Evolutionary conservation across 805 yeast species (phyloP).

Genomic region (Myxozyma neotropica): DNA sequence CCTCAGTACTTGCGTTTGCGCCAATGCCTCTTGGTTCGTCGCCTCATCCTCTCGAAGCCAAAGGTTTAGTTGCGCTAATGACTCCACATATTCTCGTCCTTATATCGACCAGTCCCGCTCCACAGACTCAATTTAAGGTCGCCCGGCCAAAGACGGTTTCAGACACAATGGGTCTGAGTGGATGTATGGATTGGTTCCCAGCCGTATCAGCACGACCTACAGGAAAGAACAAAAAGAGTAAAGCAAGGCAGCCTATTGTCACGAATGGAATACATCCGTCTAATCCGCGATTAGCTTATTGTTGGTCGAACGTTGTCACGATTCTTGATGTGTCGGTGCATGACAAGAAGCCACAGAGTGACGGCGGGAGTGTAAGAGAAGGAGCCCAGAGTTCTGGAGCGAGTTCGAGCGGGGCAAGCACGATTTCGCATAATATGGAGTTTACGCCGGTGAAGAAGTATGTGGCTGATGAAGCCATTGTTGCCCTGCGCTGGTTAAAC

Average conservation of each 20-base stretch:
- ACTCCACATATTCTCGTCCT: slow-evolving; percentile 55
- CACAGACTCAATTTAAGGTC: slow-evolving; percentile 57
- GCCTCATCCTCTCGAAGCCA: slow-evolving; percentile 55
- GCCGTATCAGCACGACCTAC: slow-evolving; percentile 40
- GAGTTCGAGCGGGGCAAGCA: slow-evolving; percentile 31
- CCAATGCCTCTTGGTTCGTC: slow-evolving; percentile 64
- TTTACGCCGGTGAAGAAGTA: slow-evolving; percentile 50
- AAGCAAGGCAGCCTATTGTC: background rate
- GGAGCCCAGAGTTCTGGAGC: slow-evolving; percentile 14
- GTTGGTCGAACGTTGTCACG: slow-evolving; percentile 66
- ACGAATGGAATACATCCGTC: slow-evolving; percentile 32
- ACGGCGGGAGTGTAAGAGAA: slow-evolving; percentile 40
- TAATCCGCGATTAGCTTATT: slow-evolving; percentile 60
- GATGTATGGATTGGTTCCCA: slow-evolving; percentile 68
- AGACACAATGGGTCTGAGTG: slow-evolving; percentile 42
- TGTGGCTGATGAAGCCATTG: slow-evolving; percentile 53
- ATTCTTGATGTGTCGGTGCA: slow-evolving; percentile 50
- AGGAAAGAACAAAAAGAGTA: background rate
- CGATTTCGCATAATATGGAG: slow-evolving; percentile 33
- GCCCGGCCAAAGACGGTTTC: slow-evolving; percentile 51
- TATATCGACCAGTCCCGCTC: slow-evolving; percentile 56
- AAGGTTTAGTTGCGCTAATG: slow-evolving; percentile 64
- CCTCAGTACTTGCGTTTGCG: slow-evolving; percentile 49
- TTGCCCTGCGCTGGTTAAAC: slow-evolving; percentile 61
- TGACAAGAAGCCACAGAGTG: background rate